Percentiles rank a stretch among this genome's conserved stretches.
Conservation (phyloP, 495 filamentous ascomycete species). For the Daldinia loculata region DNA sequence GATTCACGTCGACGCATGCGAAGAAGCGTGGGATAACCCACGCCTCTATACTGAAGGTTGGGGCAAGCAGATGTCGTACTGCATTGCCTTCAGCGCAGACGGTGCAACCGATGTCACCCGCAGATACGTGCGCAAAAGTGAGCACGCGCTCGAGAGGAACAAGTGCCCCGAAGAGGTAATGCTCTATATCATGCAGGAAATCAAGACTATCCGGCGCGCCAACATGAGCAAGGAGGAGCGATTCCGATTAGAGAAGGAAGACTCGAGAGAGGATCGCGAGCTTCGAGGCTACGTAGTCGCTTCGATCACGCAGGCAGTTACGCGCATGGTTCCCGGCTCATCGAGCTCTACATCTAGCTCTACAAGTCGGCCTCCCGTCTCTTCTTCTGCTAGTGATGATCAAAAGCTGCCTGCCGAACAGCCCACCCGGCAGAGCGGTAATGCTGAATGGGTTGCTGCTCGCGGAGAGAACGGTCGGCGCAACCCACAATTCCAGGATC, state of each 20-base stretch:
- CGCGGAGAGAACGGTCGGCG: slow-evolving; percentile 63
- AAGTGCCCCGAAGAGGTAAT: slow-evolving; percentile 87
- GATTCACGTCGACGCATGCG: slow-evolving; percentile 96
- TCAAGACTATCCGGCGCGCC: slow-evolving; percentile 79
- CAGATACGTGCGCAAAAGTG: slow-evolving; percentile 86
- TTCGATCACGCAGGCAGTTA: slow-evolving; percentile 70
- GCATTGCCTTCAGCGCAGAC: slow-evolving; percentile 94
- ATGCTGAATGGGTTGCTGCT: slow-evolving; percentile 69
- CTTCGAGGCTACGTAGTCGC: slow-evolving; percentile 77
- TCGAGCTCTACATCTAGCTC: slow-evolving; percentile 40
- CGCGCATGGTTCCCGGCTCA: slow-evolving; percentile 52
- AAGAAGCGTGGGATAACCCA: slow-evolving; percentile 95
- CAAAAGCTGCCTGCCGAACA: slow-evolving; percentile 62
- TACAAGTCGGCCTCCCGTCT: slow-evolving; percentile 13
- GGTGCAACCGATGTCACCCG: slow-evolving; percentile 95
- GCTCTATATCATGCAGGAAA: slow-evolving; percentile 87
- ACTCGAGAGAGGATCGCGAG: slow-evolving; percentile 85
- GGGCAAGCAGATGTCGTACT: slow-evolving; percentile 95
- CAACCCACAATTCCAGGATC: slow-evolving; percentile 50
- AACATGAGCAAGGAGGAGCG: slow-evolving; percentile 82
- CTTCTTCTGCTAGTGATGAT: slow-evolving; percentile 49
- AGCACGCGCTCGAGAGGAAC: slow-evolving; percentile 75
- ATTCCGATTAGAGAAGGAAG: slow-evolving; percentile 86
- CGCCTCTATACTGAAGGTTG: slow-evolving; percentile 93
- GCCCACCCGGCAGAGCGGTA: slow-evolving; percentile 67